Percentiles rank a stretch among this genome's conserved stretches.
Evolutionary conservation across 2,329 filamentous ascomycete genomes (phyloP).

Genomic region (Atkinsonella hypoxylon): DNA sequence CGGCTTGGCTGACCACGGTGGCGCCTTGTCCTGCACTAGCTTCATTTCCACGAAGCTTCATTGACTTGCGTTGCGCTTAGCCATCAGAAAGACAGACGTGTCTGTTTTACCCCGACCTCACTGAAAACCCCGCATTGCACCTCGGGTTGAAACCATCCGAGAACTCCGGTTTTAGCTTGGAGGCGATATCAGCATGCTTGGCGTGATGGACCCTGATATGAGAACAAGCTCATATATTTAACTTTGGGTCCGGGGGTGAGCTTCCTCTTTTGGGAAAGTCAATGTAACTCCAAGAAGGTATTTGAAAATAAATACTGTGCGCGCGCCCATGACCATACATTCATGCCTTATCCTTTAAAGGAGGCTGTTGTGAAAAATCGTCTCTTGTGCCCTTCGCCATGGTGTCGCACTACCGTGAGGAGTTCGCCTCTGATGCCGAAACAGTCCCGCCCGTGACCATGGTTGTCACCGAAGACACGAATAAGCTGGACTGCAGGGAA

Average conservation of each 20-base stretch:
- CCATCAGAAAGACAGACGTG: no score
- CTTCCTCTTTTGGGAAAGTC: not conserved
- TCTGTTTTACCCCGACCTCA: no score
- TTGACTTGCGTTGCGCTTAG: no score
- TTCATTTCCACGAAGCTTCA: no score
- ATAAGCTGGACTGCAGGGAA: not conserved
- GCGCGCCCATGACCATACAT: not conserved
- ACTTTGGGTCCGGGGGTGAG: not conserved
- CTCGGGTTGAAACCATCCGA: no score
- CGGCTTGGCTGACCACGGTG: not conserved
- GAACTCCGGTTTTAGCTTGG: no score
- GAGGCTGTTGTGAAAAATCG: not conserved
- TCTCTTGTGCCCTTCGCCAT: not conserved
- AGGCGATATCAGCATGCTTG: not conserved
- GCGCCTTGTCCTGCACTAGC: not conserved
- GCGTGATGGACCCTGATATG: not conserved
- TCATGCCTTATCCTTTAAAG: not conserved
- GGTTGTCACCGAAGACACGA: not conserved
- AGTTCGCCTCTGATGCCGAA: not conserved
- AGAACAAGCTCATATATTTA: not conserved
- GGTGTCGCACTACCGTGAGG: not conserved
- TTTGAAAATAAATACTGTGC: not conserved
- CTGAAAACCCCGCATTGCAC: not conserved
- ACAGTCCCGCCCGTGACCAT: constrained; percentile 1
- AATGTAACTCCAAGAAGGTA: not conserved